Base-by-base conservation (phyloP, 306 rosid genomes). In the Rosa multiflora region DNA sequence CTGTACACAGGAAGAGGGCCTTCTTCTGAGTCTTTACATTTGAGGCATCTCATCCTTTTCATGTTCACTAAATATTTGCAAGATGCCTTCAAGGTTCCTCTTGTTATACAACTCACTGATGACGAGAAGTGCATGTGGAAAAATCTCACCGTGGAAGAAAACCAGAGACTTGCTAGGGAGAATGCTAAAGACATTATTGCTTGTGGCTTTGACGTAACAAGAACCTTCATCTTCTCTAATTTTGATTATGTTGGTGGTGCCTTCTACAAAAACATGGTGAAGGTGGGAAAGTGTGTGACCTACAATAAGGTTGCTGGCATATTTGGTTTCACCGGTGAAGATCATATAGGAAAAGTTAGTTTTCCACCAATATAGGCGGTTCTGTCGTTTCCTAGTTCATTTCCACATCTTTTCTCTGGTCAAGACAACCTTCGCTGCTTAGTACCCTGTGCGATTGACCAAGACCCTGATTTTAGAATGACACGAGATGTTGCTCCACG, bases 61-160 rank as follows among this genome's bases (percentile, higher is more conserved):
- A 89, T 92, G 98, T 32, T 32, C 35, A 32, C 97, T 21, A 91
- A 86, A 84, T 94, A 94, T 87, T 85, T 92, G 97, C 97, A 94
- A 88, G 97, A 94, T 56, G 93, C 88, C 26, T 40, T 94, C 83
- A 94, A 91, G 91, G 97, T 94, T 86, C 97, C 97, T 78, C 88
- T 94, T 39, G 93, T 94, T 72, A 91, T 94, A 81, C 97, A 94
- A 81, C 92, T 94, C 47, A 94, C 97, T 47, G 98, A 94, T 39
- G 97, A 94, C 72, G 97, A 94, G 92, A 92, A 92, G 80, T 92
- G 90, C 81, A 86, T 92, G 82, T 94, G 98, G 97, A 94, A 92
- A 79, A 86, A 88, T 84, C 92, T 92, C 53, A 83, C 93, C 2
- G 76, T 91, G n/a, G 97, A 94, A 82, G 98, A 92, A 78, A 63